Evolutionary conservation across 2,329 filamentous ascomycete species (phyloP).

Genomic region (Neonectria magnoliae): DNA sequence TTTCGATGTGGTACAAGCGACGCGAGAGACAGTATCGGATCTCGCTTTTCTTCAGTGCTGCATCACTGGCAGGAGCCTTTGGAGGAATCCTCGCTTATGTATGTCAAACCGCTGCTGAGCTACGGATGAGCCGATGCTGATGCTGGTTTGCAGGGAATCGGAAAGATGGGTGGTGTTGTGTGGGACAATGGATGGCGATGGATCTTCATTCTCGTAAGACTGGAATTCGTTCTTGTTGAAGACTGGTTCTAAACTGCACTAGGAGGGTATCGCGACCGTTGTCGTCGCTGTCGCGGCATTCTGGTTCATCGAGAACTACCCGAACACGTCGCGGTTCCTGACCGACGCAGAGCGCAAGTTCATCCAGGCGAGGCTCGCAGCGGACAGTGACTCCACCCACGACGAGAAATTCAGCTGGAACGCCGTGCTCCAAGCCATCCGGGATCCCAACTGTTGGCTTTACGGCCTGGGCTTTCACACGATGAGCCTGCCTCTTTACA

Average conservation of each 20-base stretch:
- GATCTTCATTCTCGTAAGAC: conserved; percentile 67
- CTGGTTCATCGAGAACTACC: conserved; percentile 75
- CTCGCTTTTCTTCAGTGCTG: conserved; percentile 65
- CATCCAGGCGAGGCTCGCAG: conserved; percentile 70
- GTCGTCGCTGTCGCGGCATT: conserved; percentile 60
- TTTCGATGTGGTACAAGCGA: conserved; percentile 66
- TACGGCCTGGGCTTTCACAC: conserved; percentile 79
- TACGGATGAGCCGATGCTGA: not conserved
- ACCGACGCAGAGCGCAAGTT: conserved; percentile 63
- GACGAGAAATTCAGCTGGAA: conserved; percentile 75
- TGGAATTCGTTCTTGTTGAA: rapidly evolving
- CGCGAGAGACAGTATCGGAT: conserved; percentile 64
- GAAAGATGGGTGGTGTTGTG: conserved; percentile 62
- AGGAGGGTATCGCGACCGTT: conserved; percentile 67
- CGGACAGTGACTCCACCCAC: conserved; percentile 75
- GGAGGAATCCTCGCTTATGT: conserved; percentile 66
- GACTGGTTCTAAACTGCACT: not conserved
- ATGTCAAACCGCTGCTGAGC: conserved; percentile 8
- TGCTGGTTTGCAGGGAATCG: conserved; percentile 55
- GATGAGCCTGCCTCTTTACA: conserved; percentile 72
- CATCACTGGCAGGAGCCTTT: conserved; percentile 65
- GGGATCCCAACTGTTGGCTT: conserved; percentile 76
- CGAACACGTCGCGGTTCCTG: conserved; percentile 67
- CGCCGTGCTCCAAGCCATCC: conserved; percentile 70
- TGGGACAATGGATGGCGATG: conserved; percentile 65